A percentile compares a stretch with the other conserved stretches of the same genome.
These are phyloP conservation scores for Schwanniomyces polymorphus DNA, from an alignment of 805 yeast genomes.

Conservation along the genomic window DNA sequence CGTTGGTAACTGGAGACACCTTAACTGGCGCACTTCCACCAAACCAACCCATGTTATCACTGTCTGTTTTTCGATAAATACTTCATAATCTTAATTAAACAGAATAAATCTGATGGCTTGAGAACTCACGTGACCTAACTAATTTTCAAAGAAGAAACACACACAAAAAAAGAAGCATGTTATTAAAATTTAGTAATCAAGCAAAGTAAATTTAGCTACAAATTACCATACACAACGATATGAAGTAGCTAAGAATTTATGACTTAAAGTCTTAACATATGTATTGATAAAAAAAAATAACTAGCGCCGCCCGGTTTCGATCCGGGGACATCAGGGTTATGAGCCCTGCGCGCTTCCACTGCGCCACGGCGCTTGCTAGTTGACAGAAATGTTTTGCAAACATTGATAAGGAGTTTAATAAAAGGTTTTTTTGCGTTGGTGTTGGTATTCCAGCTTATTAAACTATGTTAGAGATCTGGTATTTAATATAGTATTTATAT, in stretches of 20 bases:
- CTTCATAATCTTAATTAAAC: neutral
- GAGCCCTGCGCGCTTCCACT: slow-evolving; percentile 99
- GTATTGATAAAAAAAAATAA: slow-evolving; percentile 14
- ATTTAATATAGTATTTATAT: too few species aligned
- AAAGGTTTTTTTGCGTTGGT: too few species aligned
- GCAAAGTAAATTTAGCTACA: too few species aligned
- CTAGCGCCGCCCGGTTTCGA: slow-evolving; percentile 97
- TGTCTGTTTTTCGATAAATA: neutral
- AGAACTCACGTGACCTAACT: neutral
- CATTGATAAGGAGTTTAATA: too few species aligned
- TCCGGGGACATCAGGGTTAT: slow-evolving; percentile 98
- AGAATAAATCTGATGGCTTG: neutral
- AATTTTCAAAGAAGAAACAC: neutral
- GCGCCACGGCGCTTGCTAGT: slow-evolving; percentile 94
- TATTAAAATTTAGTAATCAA: neutral
- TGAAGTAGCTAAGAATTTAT: too few species aligned
- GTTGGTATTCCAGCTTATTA: too few species aligned
- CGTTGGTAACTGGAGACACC: slow-evolving; percentile 35
- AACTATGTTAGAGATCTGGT: too few species aligned
- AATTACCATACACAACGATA: too few species aligned
- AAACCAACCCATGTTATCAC: slow-evolving; percentile 42
- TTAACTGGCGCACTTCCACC: slow-evolving; percentile 35
- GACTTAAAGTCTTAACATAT: neutral
- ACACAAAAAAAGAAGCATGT: neutral
- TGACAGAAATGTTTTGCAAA: too few species aligned